These are phyloP conservation scores for Lentinula edodes DNA, from an alignment of 768 basidiomycete species.

Conservation along the genomic window DNA sequence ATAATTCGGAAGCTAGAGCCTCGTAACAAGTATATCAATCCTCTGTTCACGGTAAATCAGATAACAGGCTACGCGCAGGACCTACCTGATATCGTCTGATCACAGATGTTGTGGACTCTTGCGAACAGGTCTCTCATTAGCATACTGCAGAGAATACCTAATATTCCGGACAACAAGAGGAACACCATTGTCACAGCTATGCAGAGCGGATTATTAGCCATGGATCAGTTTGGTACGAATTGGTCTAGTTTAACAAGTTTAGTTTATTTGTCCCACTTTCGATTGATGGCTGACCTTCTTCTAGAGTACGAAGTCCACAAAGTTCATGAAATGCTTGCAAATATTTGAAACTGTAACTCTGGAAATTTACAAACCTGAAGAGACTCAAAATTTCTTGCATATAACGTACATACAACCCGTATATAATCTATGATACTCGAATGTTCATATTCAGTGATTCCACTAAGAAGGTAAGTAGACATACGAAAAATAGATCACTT, in stretches of 20 bases:
- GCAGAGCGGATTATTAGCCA: not conserved
- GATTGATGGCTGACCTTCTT: not conserved
- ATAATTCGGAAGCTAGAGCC: not conserved
- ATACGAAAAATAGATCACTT: not conserved
- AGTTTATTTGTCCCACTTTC: not conserved
- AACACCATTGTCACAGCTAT: not conserved
- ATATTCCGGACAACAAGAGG: not conserved
- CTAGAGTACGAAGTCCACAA: not conserved
- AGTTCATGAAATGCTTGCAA: not conserved
- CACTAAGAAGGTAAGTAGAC: not conserved
- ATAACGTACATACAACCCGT: not conserved
- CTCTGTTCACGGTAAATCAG: conserved; percentile 26
- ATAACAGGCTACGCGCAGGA: conserved; percentile 13
- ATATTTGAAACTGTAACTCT: not conserved
- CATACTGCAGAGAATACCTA: not conserved
- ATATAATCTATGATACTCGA: not conserved
- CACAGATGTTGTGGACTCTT: conserved; percentile 12
- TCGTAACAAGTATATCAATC: conserved; percentile 16
- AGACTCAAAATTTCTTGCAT: no score
- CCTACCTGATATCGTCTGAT: conserved; percentile 7
- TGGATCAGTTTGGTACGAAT: not conserved
- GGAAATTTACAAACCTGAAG: no score
- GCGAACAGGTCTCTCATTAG: not conserved
- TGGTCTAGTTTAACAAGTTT: not conserved
- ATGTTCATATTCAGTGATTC: not conserved